phyloP scores from a whole-genome alignment of 192 early-diverging fungal species.

The Coemansia sp. region DNA sequence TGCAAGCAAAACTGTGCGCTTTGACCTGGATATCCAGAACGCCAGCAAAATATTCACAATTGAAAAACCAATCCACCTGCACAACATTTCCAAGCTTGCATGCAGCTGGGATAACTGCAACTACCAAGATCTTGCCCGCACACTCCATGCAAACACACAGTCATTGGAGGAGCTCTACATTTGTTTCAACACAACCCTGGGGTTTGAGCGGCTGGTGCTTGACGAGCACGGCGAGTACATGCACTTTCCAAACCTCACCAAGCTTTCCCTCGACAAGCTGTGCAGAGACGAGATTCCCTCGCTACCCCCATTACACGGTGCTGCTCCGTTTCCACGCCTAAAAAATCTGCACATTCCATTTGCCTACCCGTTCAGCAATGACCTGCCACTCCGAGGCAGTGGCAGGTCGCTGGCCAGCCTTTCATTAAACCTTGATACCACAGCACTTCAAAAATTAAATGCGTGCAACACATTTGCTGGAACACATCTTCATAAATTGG shows the following conservation, averaged over 20 bases:
- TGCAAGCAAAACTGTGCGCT: not conserved
- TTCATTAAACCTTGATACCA: too few species aligned
- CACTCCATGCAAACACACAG: not conserved
- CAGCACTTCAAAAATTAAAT: too few species aligned
- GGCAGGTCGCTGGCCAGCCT: not conserved
- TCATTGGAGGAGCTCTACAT: not conserved
- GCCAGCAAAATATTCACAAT: not conserved
- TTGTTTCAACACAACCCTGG: not conserved
- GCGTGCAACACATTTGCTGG: too few species aligned
- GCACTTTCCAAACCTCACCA: not conserved
- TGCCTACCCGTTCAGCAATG: slow-evolving; percentile 1
- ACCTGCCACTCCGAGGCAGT: slow-evolving; percentile 5
- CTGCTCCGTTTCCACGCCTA: not conserved
- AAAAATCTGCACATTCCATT: not conserved
- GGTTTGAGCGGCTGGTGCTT: not conserved
- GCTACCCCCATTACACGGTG: not conserved
- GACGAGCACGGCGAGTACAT: not conserved
- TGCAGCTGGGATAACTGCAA: slow-evolving; percentile 3
- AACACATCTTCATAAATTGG: too few species aligned
- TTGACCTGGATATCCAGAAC: slow-evolving; percentile 1
- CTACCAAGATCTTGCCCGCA: not conserved
- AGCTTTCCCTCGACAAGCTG: not conserved
- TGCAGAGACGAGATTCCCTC: not conserved
- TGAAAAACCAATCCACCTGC: not conserved
- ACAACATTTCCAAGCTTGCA: not conserved